Base-by-base conservation (phyloP, 1,139 yeast species). In the Kodamaea suecica region DNA sequence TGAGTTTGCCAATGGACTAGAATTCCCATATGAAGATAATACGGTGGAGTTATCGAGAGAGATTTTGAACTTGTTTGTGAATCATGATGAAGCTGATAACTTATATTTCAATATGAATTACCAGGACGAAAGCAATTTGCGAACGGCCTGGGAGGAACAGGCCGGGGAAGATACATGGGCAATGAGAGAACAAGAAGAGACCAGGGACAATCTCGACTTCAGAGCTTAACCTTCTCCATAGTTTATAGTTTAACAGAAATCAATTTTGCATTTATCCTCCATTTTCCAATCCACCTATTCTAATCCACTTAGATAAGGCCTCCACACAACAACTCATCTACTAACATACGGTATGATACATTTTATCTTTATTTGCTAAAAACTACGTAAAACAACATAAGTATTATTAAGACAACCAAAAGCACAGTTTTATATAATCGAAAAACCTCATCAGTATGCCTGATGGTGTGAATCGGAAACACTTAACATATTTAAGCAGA, bases 11-110 rank as follows among this genome's bases (percentile, higher is more conserved):
- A 78, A 79, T 49, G 84, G 84, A 2, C 52, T 79, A 13, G 87
- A 80, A 45, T 72, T 76, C 42, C 73, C 77, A 3, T 82, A 80
- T 53, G 82, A 77, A 40, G 72, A 71, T 35, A 79, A 76, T 35
- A 77, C 81, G 14, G 74, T 83, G 30, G 88, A 81, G 47, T 59
- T 81, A 49, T 80, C 94, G 0, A 68, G 88, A 45, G 87, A 81
- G 45, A 73, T 87, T 15, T 61, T 87, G 38, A 88, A 83, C 37
- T 70, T 71, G 27, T 76, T 81, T 42, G 76, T 80, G 7, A 83
- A 87, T 8, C 80, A 80, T 49, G 87, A 84, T 44, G 95, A 85
- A 47, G 88, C 88, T 0, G 95, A 86, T 53, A 76, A 80, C 37
- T 62, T 86, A 39, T 85, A 78, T 53, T 64, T 73, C 39, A 78